These are phyloP conservation scores for Schoenoplectus triqueter DNA, from an alignment of 202 grass and related monocot genomes.

Conservation along the genomic window DNA sequence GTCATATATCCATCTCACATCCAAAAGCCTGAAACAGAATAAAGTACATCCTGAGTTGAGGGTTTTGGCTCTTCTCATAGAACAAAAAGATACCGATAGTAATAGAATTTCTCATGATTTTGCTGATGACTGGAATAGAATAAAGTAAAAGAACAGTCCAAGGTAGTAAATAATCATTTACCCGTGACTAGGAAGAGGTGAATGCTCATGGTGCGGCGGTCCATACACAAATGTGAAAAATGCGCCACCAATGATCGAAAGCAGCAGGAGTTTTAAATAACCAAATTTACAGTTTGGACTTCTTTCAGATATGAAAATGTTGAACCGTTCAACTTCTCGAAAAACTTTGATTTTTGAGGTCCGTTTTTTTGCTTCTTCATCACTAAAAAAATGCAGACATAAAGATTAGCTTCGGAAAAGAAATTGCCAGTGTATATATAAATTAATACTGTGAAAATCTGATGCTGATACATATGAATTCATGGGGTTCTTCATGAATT, in stretches of 20 bases:
- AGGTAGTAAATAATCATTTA: neutral
- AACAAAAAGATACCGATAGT: neutral
- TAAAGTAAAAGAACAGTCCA: neutral
- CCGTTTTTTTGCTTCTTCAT: slow-evolving; percentile 46
- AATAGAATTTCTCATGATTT: neutral
- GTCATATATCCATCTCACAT: slow-evolving; percentile 43
- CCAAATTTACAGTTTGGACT: slow-evolving; percentile 44
- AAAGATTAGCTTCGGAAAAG: slow-evolving; percentile 4
- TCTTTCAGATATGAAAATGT: slow-evolving; percentile 41
- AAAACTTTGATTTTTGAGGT: slow-evolving; percentile 37
- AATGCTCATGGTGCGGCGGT: slow-evolving; percentile 22
- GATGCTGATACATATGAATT: neutral
- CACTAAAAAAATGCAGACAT: slow-evolving; percentile 25
- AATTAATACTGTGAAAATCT: neutral
- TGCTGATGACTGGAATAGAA: neutral
- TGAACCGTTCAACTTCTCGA: slow-evolving; percentile 42
- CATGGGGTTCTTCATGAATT: neutral
- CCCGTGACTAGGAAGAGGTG: slow-evolving; percentile 11
- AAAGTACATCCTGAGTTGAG: neutral
- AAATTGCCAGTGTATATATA: neutral
- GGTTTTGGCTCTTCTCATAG: neutral
- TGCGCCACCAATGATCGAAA: slow-evolving; percentile 37
- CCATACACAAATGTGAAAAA: slow-evolving; percentile 39
- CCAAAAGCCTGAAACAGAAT: slow-evolving; percentile 37
- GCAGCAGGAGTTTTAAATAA: slow-evolving; percentile 46